A percentile compares a stretch with the other conserved stretches of the same genome.
phyloP scores from a whole-genome alignment of 768 basidiomycete genomes.

The Leccinum subtestaceum region DNA sequence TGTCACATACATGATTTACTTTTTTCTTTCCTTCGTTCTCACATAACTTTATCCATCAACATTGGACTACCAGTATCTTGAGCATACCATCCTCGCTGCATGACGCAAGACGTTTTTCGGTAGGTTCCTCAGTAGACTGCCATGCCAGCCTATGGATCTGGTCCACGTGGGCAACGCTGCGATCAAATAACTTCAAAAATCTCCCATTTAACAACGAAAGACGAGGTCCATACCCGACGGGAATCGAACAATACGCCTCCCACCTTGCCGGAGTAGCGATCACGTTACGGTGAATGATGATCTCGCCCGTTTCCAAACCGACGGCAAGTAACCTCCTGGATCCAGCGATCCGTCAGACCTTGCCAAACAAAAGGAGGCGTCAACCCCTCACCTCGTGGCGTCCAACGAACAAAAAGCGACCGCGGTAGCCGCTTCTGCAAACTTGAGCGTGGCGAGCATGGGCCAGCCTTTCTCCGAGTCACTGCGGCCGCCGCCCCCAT shows the following conservation, averaged over 20 bases:
- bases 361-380: slow-evolving; percentile 8
- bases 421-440: slow-evolving; percentile 78
- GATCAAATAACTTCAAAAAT: neutral
- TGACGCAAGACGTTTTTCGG: slow-evolving; percentile 63
- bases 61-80: slow-evolving; percentile 67
- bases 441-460: slow-evolving; percentile 58
- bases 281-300: slow-evolving; percentile 56
- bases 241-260: slow-evolving; percentile 44
- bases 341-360: slow-evolving; percentile 3
- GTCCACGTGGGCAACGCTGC: slow-evolving; percentile 69
- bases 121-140: slow-evolving; percentile 46
- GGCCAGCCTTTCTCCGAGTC: slow-evolving; percentile 44
- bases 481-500: neutral
- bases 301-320: slow-evolving; percentile 80
- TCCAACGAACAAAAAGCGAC: slow-evolving; percentile 56
- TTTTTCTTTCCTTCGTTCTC: slow-evolving; percentile 4
- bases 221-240: slow-evolving; percentile 44
- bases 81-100: slow-evolving; percentile 93
- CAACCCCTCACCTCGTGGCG: slow-evolving; percentile 37
- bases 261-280: slow-evolving; percentile 39
- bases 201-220: neutral
- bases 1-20: slow-evolving; percentile 22
- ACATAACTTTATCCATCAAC: slow-evolving; percentile 45
- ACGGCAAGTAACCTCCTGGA: slow-evolving; percentile 64
- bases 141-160: slow-evolving; percentile 83